Base-by-base conservation (phyloP, 2,329 filamentous ascomycete species). In the Talaromyces sp. region DNA sequence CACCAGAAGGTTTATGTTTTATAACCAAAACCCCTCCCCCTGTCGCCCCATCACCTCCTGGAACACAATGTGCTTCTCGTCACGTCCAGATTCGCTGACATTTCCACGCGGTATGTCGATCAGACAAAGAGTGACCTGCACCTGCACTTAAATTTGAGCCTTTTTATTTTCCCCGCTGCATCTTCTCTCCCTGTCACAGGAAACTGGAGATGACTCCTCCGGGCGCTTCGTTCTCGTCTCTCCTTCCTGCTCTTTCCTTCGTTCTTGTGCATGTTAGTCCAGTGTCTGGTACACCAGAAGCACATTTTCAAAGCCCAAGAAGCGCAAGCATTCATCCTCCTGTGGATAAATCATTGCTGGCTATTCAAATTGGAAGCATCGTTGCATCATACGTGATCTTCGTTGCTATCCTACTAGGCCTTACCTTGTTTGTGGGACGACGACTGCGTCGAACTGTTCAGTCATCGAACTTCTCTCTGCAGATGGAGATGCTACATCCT, bases 341-440 rank as follows among this genome's bases (percentile, higher is more conserved):
- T 44, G 78, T 85, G 63, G 80, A 91, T 69, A 76, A 77, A 58
- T 74, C 80, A 16, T 84, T 88, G 51, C 83, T 97, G 19, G 90
- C 91, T 16, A 86, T 85, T 54, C 88, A 97, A 72, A 86, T 97
- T 62, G 88, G 89, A 58, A 90, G 87, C 61, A 89, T 97, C 55
- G 82, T 93, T 54, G 91, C 87, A 56, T 87, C 89, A 54, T 97
- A 97, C 83, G 81, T 92, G 53, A 72, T 90, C 55, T 89, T 86
- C 32, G 81, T 95, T 67, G 80, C 91, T 65, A 73, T 94, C 64
- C 84, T 94, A 64, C 86, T 90, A 63, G 77, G 84, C 30, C 76
- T 84, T 42, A 77, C 91, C 7, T 77, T 91, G 37, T 70, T 82
- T 19, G 78, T 91, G 70, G 71, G 85, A 71, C 69, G 83, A 79